Percentiles rank a stretch among this genome's conserved stretches.
phyloP scores from a whole-genome alignment of 2,329 filamentous ascomycete genomes.

The Laburnicola sp. region DNA sequence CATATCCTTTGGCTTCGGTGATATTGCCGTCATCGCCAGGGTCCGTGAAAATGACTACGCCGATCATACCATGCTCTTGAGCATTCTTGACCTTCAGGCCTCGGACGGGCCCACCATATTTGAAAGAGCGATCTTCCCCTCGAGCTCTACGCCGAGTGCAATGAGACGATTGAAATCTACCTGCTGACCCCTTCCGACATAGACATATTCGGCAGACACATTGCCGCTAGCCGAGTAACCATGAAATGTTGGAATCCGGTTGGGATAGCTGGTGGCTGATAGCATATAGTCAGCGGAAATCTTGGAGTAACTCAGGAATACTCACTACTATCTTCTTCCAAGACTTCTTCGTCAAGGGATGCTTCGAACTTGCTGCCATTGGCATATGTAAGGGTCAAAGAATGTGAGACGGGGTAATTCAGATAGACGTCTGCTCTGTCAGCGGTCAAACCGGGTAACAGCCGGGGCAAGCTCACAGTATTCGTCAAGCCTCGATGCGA shows the following conservation, averaged over 20 bases:
- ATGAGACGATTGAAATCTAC: constrained; percentile 52
- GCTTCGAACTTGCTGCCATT: constrained; percentile 40
- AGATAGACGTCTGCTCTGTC: constrained; percentile 37
- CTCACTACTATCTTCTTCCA: constrained; percentile 36
- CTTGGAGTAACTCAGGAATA: background rate
- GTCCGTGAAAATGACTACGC: constrained; percentile 51
- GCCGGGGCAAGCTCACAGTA: constrained; percentile 29
- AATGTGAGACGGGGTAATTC: constrained; percentile 45
- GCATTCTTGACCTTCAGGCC: constrained; percentile 55
- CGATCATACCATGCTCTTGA: constrained; percentile 51
- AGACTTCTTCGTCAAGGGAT: constrained; percentile 38
- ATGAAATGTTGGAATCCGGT: constrained; percentile 52
- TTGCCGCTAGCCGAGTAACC: constrained; percentile 53
- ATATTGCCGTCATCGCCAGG: constrained; percentile 53
- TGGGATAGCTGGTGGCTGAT: constrained; percentile 38
- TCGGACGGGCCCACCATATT: constrained; percentile 51
- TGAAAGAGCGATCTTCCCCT: constrained; percentile 54
- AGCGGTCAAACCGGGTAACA: no score
- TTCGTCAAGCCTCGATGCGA: constrained; percentile 43
- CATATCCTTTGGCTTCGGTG: constrained; percentile 52
- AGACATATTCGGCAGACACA: constrained; percentile 53
- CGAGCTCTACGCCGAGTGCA: constrained; percentile 48
- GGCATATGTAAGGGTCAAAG: constrained; percentile 36
- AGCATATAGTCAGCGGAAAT: no score
- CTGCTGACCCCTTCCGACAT: constrained; percentile 49